These are phyloP conservation scores for Amanita inopinata DNA, from an alignment of 768 basidiomycete genomes.

Conservation along the genomic window DNA sequence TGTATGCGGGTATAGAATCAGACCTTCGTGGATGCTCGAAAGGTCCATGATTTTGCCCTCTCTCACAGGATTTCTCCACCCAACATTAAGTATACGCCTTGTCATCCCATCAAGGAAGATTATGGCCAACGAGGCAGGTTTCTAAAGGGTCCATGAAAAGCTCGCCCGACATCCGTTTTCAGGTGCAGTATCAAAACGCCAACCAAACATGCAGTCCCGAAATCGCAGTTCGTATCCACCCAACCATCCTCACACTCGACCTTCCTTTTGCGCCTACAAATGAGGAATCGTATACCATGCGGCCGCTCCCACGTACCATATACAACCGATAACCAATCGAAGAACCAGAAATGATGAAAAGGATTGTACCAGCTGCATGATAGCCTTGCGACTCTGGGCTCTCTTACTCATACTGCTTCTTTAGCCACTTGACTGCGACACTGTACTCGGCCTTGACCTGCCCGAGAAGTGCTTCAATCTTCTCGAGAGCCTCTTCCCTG, in stretches of 20 bases:
- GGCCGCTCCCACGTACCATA: not conserved
- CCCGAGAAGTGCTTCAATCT: slow-evolving; percentile 46
- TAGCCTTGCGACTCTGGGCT: not conserved
- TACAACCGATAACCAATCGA: not conserved
- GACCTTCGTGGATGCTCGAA: slow-evolving; percentile 6
- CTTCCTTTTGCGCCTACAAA: slow-evolving; percentile 1
- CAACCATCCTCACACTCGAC: not conserved
- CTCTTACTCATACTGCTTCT: slow-evolving; percentile 28
- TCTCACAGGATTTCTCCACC: slow-evolving; percentile 5
- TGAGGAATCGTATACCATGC: not conserved
- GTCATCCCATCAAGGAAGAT: slow-evolving; percentile 6
- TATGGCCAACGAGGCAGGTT: slow-evolving; percentile 6
- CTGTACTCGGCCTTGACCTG: slow-evolving; percentile 60
- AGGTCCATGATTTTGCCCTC: slow-evolving; percentile 4
- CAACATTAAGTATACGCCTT: not conserved
- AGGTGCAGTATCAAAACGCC: not conserved
- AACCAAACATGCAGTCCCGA: not conserved
- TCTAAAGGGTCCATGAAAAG: slow-evolving; percentile 8
- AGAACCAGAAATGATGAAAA: not conserved
- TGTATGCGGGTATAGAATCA: slow-evolving; percentile 7
- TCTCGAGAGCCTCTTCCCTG: slow-evolving; percentile 39
- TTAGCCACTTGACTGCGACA: slow-evolving; percentile 61
- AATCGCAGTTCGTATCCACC: not conserved
- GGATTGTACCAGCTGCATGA: not conserved
- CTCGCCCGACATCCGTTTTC: not conserved